Evolutionary conservation across 768 basidiomycete species (phyloP).

Genomic region (Suillus decipiens): DNA sequence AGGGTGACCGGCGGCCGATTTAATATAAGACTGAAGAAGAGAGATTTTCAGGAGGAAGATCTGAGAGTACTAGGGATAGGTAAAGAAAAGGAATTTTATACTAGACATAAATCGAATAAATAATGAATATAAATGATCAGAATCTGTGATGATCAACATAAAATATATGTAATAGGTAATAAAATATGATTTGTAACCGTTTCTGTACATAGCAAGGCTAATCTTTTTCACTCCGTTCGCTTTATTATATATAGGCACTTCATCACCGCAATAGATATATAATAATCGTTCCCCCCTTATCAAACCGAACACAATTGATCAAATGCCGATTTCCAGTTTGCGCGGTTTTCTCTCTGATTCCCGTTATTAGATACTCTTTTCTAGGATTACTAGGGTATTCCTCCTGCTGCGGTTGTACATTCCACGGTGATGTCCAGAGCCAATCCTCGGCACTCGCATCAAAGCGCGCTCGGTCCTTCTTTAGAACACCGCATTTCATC

Average conservation of each 20-base stretch:
- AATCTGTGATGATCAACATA: too few species aligned
- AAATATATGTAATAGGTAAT: not conserved
- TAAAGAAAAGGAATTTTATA: too few species aligned
- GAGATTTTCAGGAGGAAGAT: slow-evolving; percentile 21
- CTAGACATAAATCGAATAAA: too few species aligned
- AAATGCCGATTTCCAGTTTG: not conserved
- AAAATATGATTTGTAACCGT: not conserved
- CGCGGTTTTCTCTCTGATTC: slow-evolving; percentile 7
- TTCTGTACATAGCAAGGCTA: slow-evolving; percentile 13
- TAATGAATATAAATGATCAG: too few species aligned
- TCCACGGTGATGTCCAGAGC: slow-evolving; percentile 30
- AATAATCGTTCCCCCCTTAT: too few species aligned
- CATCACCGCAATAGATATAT: not conserved
- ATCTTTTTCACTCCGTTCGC: slow-evolving; percentile 9
- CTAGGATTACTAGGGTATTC: slow-evolving; percentile 7
- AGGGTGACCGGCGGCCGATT: slow-evolving; percentile 19
- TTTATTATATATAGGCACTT: not conserved
- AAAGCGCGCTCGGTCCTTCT: slow-evolving; percentile 23
- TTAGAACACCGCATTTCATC: slow-evolving; percentile 23
- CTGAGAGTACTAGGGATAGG: too few species aligned
- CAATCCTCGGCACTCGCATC: slow-evolving; percentile 17
- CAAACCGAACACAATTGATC: not conserved
- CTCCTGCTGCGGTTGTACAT: slow-evolving; percentile 13
- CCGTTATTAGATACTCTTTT: slow-evolving; percentile 19
- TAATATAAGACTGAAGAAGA: slow-evolving; percentile 15